Base-by-base conservation (phyloP, 371 early-diverging fungal species). In the Actinomortierella wolfii region DNA sequence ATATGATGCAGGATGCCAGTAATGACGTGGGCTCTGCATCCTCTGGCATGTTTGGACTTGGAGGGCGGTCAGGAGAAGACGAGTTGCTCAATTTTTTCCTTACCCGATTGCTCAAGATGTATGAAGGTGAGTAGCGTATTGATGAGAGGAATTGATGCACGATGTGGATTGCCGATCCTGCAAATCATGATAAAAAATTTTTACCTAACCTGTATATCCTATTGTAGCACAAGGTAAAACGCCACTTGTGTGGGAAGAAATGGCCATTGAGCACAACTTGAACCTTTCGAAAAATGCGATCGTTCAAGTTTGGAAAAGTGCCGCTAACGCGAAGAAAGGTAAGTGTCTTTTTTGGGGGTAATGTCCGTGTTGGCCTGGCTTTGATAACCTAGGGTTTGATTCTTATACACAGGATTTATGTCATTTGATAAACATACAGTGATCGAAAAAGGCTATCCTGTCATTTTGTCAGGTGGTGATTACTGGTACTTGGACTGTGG, bases 401-500 rank as follows among this genome's bases (percentile, higher is more conserved):
- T 43, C 20, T 47, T 5, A 47, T 28, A 51, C 15, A 20, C n/a
- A n/a, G n/a, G n/a, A n/a, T n/a, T n/a, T n/a, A n/a, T n/a, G n/a
- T n/a, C n/a, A n/a, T 15, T 11, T 25, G 23, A 25, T 40, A 1
- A 15, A 1, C 14, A 17, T 4, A 3, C 48, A 71, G 81, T 85
- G 7, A 81, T 85, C 14, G 56, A 65, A 1, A 60, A 61, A 24
- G 88, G 88, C 18, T 67, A 85, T 61, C 83, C 83, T 48, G 87
- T 86, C 21, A 80, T 89, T 48, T 61, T 83, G 6, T 81, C 85
- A 15, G 76, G 76, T 47, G 76, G 59, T 9, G 82, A 85, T 42
- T 86, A 79, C 71, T 89, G 88, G 82, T 89, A 89, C 59, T 76
- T 89, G 50, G 90, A 89, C 56, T 88, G 88, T 57, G 88, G 88